Conservation (phyloP, 306 rosid species). For the Medicago ruthenica region DNA sequence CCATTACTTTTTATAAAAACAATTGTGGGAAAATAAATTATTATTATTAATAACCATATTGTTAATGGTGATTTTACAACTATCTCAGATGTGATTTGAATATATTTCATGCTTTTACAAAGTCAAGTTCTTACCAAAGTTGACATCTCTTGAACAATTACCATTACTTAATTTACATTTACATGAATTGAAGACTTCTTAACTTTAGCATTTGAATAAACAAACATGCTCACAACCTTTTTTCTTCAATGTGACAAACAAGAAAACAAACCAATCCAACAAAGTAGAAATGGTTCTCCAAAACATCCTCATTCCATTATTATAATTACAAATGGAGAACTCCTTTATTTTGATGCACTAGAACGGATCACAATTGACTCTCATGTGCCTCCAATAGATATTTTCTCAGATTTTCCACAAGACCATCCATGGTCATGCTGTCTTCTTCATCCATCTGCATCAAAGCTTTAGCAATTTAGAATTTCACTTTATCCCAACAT, state of each 20-base stretch:
- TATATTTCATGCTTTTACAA: too few species aligned
- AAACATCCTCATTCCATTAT: not conserved
- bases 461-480: not conserved
- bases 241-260: not conserved
- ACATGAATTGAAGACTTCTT: too few species aligned
- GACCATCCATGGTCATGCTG: slow-evolving; percentile 31
- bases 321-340: slow-evolving; percentile 13
- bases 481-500: slow-evolving; percentile 4
- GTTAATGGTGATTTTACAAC: too few species aligned
- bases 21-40: too few species aligned
- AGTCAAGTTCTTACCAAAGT: too few species aligned
- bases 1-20: too few species aligned
- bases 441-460: slow-evolving; percentile 39
- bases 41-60: too few species aligned
- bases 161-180: too few species aligned
- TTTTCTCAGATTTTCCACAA: slow-evolving; percentile 21
- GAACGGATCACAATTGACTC: not conserved
- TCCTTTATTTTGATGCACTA: slow-evolving; percentile 33
- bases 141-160: too few species aligned
- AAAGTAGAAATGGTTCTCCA: not conserved
- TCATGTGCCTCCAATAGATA: not conserved
- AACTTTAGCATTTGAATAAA: too few species aligned
- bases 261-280: not conserved
- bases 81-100: too few species aligned
- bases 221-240: not conserved